phyloP scores from a whole-genome alignment of 2,329 filamentous ascomycete genomes.

The Aureobasidium leucospermi region DNA sequence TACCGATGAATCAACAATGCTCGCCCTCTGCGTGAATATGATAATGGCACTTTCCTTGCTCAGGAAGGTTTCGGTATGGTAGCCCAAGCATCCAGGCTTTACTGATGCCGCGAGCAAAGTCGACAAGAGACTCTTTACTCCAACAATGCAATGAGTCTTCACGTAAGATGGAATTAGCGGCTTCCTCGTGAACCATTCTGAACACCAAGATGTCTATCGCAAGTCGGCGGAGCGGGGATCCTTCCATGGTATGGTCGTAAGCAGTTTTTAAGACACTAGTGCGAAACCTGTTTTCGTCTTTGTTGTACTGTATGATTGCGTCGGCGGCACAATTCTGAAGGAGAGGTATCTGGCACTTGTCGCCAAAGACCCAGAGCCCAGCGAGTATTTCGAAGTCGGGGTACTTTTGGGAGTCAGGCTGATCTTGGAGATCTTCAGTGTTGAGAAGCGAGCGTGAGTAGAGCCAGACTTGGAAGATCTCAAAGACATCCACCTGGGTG shows the following conservation, averaged over 20 bases:
- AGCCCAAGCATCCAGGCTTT: neutral
- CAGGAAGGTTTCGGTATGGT: too few species aligned
- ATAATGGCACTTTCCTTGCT: neutral
- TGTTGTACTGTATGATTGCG: too few species aligned
- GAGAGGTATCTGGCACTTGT: conserved; percentile 13
- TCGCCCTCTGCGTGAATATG: neutral
- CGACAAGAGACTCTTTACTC: neutral
- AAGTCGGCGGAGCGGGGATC: conserved; percentile 8
- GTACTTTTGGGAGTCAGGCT: neutral
- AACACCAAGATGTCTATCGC: conserved; percentile 8
- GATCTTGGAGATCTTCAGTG: too few species aligned
- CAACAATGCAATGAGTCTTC: neutral
- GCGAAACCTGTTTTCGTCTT: too few species aligned
- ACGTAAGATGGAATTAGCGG: neutral
- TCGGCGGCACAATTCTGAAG: too few species aligned
- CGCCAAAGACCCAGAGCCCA: conserved; percentile 15
- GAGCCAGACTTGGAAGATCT: conserved; percentile 15
- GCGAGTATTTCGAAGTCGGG: too few species aligned
- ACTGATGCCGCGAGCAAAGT: neutral
- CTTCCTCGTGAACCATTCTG: neutral
- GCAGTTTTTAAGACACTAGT: too few species aligned
- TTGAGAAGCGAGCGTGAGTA: neutral
- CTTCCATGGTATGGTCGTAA: too few species aligned
- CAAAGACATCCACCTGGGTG: conserved; percentile 12
- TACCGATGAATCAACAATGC: neutral